Conservation (phyloP, 768 basidiomycete species). For the Kwoniella sp. region DNA sequence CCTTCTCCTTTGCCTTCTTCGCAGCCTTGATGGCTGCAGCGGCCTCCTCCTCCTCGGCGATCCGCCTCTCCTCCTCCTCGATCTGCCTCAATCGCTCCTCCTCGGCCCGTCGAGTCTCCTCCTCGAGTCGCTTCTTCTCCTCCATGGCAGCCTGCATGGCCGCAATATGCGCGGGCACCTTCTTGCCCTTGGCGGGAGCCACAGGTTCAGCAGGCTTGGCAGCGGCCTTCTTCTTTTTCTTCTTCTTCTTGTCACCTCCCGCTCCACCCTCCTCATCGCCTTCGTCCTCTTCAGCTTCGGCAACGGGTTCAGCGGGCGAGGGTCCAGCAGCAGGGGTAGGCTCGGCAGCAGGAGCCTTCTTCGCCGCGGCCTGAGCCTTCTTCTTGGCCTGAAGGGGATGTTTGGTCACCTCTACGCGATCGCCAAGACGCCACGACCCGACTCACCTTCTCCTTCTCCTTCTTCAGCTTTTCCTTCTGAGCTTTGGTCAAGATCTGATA, state of each 20-base stretch:
- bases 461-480: conserved; percentile 93
- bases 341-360: conserved; percentile 55
- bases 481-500: conserved; percentile 77
- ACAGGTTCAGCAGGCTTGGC: conserved; percentile 51
- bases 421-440: background rate
- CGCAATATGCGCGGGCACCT: conserved; percentile 59
- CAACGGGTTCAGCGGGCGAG: conserved; percentile 36
- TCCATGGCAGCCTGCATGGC: conserved; percentile 88
- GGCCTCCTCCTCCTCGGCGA: conserved; percentile 68
- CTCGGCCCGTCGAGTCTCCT: conserved; percentile 65
- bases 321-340: conserved; percentile 48
- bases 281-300: conserved; percentile 64
- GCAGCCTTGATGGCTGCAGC: conserved; percentile 59
- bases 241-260: conserved; percentile 70
- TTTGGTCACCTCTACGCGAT: background rate
- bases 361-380: conserved; percentile 86
- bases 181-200: conserved; percentile 56
- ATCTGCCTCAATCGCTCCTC: conserved; percentile 74
- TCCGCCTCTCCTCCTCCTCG: conserved; percentile 77
- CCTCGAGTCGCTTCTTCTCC: conserved; percentile 80
- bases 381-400: conserved; percentile 69
- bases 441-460: conserved; percentile 86
- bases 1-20: conserved; percentile 58
- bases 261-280: conserved; percentile 59
- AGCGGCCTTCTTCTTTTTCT: conserved; percentile 62